Evolutionary conservation across 2,329 filamentous ascomycete species (phyloP).

Genomic region (Neofusicoccum umdonicola): DNA sequence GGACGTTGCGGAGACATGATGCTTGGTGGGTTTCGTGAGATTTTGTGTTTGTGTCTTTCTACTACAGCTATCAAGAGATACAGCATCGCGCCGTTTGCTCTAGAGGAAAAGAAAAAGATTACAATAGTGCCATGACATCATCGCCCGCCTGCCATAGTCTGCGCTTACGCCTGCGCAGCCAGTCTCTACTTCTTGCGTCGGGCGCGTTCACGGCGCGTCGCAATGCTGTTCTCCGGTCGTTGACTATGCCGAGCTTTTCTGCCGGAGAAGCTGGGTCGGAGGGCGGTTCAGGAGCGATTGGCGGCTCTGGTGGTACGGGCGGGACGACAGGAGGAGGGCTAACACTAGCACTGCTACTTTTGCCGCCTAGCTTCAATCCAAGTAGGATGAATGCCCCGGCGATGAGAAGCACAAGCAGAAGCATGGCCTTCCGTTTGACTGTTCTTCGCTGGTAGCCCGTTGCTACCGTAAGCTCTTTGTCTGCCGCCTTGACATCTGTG

Average conservation of each 20-base stretch:
- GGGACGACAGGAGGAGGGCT: slow-evolving; percentile 14
- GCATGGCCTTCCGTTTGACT: slow-evolving; percentile 88
- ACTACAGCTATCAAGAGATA: neutral
- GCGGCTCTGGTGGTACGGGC: slow-evolving; percentile 1
- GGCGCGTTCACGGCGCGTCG: neutral
- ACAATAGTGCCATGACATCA: slow-evolving; percentile 16
- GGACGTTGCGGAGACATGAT: too few species aligned
- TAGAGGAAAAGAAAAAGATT: neutral
- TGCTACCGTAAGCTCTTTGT: slow-evolving; percentile 85
- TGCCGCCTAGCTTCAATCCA: slow-evolving; percentile 67
- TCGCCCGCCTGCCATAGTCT: neutral
- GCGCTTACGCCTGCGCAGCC: slow-evolving; percentile 14
- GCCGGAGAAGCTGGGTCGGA: neutral
- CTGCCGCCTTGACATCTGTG: slow-evolving; percentile 87
- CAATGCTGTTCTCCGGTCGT: neutral
- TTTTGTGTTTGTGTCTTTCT: neutral
- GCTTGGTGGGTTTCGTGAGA: neutral
- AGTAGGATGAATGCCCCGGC: slow-evolving; percentile 80
- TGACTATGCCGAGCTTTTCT: neutral
- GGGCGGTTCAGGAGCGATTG: neutral
- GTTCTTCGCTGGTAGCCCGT: slow-evolving; percentile 85
- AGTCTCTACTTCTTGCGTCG: neutral
- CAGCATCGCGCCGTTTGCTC: neutral
- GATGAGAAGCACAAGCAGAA: slow-evolving; percentile 81
- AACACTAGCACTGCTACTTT: neutral